Percentiles rank a stretch among this genome's conserved stretches.
phyloP scores from a whole-genome alignment of 805 yeast genomes.

The Brettanomyces anomalus region DNA sequence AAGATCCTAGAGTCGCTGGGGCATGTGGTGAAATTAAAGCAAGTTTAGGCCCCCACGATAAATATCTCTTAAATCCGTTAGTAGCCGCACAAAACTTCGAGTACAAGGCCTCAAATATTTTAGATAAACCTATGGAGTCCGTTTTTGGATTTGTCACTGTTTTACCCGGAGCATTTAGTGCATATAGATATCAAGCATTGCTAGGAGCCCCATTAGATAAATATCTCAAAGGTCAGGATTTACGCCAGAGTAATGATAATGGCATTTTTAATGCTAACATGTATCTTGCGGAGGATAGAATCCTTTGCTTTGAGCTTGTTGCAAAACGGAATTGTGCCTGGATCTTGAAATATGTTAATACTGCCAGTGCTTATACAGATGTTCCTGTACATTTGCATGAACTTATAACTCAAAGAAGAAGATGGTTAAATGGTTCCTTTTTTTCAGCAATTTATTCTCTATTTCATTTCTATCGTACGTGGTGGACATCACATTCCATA shows the following conservation, averaged over 20 bases:
- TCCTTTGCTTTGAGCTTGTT: constrained; percentile 90
- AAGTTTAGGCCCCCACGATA: constrained; percentile 50
- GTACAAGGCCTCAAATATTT: constrained; percentile 88
- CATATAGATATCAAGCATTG: constrained; percentile 79
- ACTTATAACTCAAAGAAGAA: constrained; percentile 81
- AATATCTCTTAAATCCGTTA: constrained; percentile 63
- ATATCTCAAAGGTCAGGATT: constrained; percentile 86
- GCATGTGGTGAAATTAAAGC: constrained; percentile 97
- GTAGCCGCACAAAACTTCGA: constrained; percentile 97
- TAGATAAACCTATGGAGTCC: constrained; percentile 94
- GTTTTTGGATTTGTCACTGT: constrained; percentile 92
- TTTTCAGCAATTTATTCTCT: constrained; percentile 89
- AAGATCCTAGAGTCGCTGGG: constrained; percentile 79
- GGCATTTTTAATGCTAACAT: constrained; percentile 91
- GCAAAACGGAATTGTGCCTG: constrained; percentile 70
- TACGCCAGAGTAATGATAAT: constrained; percentile 50
- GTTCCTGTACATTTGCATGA: constrained; percentile 87
- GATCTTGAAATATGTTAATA: constrained; percentile 76
- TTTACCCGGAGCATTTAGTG: constrained; percentile 94
- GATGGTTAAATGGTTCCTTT: constrained; percentile 96
- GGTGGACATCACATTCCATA: constrained; percentile 69
- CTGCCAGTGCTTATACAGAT: constrained; percentile 90
- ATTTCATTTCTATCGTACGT: constrained; percentile 64
- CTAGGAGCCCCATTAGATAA: constrained; percentile 80
- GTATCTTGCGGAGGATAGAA: constrained; percentile 96